Base-by-base conservation (phyloP, 108 stramenopile genomes). In the Discostella pseudostelligera region DNA sequence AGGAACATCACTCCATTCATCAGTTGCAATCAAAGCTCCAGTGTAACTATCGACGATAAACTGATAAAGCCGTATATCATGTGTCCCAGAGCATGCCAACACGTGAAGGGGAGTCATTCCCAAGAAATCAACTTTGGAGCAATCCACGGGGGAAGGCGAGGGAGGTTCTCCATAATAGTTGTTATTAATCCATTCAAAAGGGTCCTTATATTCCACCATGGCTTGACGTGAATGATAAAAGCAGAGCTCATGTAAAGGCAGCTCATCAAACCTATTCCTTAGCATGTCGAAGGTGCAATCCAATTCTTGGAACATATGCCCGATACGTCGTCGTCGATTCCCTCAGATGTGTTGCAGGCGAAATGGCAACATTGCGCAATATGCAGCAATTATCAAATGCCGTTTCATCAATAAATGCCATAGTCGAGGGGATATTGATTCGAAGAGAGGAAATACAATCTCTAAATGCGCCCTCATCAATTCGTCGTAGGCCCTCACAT, bases 31-130 rank as follows among this genome's bases (percentile, higher is more conserved):
- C 46, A 47, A 16, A 6, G 46, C 46, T 21, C 16, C 46, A 17
- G 16, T 11, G 16, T 17, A 47, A 7, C 16, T 47, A 7, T 47
- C n/a, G 16, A 47, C 16, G 0, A 47, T 47, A n/a, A 11, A 47
- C 2, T 47, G 46, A 47, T 17, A 47, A 17, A 47, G 0, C 2
- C 46, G 7, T 0, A 47, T 0, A 17, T 47, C 46, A 47, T 17
- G 21, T 17, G 17, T 17, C 21, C n/a, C 16, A 0, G 10, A 17
- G 46, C 16, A 17, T 17, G 16, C 17, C 21, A 47, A 47, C 7
- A 47, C 16, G 16, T 47, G 46, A 47, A 47, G 46, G 10, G 46
- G 46, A 16, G 46, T 47, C 46, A 47, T 47, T 17, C 46, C 46
- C 9, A 47, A 1, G 46, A 11, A 47, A 20, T 47, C 46, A 6